A percentile compares a stretch with the other conserved stretches of the same genome.
Conservation (phyloP, 2,329 filamentous ascomycete species). For the Mycogone perniciosa region DNA sequence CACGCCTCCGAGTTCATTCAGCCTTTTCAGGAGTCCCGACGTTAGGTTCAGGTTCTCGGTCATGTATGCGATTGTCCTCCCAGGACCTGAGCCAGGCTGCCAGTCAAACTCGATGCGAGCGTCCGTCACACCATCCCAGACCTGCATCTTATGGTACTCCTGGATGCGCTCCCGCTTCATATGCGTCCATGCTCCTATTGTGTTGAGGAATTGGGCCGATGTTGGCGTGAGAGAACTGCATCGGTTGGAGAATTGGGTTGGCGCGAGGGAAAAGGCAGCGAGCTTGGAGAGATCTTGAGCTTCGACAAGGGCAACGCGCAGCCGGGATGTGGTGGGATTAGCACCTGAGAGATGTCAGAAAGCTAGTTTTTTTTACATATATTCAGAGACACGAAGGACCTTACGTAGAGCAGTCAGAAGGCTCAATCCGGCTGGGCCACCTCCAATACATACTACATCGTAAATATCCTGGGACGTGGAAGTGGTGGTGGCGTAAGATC, state of each 20-base stretch:
- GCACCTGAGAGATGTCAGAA: conserved; percentile 48
- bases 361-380: neutral
- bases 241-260: conserved; percentile 77
- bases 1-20: conserved; percentile 63
- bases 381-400: neutral
- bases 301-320: conserved; percentile 86
- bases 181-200: conserved; percentile 80
- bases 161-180: conserved; percentile 69
- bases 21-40: conserved; percentile 64
- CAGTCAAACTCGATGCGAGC: conserved; percentile 87
- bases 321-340: conserved; percentile 64
- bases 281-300: conserved; percentile 73
- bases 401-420: conserved; percentile 70
- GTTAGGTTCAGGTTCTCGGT: conserved; percentile 89
- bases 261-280: conserved; percentile 58
- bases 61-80: conserved; percentile 84
- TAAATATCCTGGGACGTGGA: conserved; percentile 61
- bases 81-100: conserved; percentile 41
- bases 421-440: conserved; percentile 82
- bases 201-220: conserved; percentile 74
- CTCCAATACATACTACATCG: conserved; percentile 87
- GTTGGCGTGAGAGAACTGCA: conserved; percentile 91
- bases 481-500: conserved; percentile 37
- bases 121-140: conserved; percentile 91
- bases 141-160: conserved; percentile 91